phyloP scores from a whole-genome alignment of 169 alveolate species.

The Plasmodium gaboni region DNA sequence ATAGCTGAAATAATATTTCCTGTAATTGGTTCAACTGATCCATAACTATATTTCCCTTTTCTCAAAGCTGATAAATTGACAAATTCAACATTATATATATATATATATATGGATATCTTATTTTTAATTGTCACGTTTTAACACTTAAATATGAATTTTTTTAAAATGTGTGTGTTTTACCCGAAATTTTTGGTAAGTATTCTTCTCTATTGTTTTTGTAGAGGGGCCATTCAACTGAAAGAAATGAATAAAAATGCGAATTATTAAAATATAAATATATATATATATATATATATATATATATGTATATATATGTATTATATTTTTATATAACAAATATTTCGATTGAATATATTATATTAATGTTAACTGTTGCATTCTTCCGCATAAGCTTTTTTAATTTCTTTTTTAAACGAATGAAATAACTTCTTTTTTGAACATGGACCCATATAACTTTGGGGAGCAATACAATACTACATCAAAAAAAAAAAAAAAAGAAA shows the following conservation, averaged over 20 bases:
- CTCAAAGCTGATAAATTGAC: constrained; percentile 20
- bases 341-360: too few species aligned
- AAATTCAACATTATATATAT: not conserved
- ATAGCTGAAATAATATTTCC: constrained; percentile 35
- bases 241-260: constrained; percentile 4
- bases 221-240: constrained; percentile 61
- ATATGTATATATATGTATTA: too few species aligned
- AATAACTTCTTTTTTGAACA: constrained; percentile 57
- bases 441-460: constrained; percentile 49
- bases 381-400: constrained; percentile 63
- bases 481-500: not conserved
- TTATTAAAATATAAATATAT: not conserved
- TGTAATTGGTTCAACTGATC: constrained; percentile 60
- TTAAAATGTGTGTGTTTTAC: constrained; percentile 1
- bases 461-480: constrained; percentile 58
- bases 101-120: not conserved
- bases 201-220: constrained; percentile 3
- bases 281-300: too few species aligned
- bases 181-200: constrained; percentile 19
- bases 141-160: not conserved
- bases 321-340: too few species aligned
- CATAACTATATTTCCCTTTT: constrained; percentile 32
- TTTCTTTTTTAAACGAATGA: constrained; percentile 20
- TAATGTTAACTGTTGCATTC: constrained; percentile 48
- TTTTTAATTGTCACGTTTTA: not conserved